Evolutionary conservation across 2,329 filamentous ascomycete genomes (phyloP).

Genomic region (Verticillium albo-atrum): DNA sequence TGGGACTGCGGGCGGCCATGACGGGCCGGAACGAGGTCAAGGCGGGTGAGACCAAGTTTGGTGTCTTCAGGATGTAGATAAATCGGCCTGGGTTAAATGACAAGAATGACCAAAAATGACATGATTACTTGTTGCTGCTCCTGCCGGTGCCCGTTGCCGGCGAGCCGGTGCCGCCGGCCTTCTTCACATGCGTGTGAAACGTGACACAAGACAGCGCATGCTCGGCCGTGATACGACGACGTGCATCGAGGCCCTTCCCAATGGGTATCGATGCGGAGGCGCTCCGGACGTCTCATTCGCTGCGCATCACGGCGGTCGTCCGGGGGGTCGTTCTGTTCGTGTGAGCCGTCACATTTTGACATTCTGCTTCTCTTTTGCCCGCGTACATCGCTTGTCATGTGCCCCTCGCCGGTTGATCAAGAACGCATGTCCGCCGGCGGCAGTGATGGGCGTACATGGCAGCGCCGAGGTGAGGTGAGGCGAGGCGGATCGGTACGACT

Average conservation of each 20-base stretch:
- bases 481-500: no score
- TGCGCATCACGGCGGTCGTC: background rate
- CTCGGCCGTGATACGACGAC: background rate
- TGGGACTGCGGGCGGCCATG: slow-evolving; percentile 69
- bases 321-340: no score
- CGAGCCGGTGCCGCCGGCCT: background rate
- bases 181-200: background rate
- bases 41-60: slow-evolving; percentile 64
- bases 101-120: background rate
- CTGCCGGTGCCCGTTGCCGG: no score
- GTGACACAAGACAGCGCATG: background rate
- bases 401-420: background rate
- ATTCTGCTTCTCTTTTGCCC: background rate
- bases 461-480: no score
- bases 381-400: background rate
- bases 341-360: background rate
- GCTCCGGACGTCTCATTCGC: background rate
- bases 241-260: background rate
- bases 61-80: slow-evolving; percentile 75
- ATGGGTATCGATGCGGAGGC: background rate
- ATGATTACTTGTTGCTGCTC: background rate
- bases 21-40: slow-evolving; percentile 60
- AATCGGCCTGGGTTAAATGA: background rate
- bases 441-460: no score
- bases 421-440: no score